Evolutionary conservation across 73 alveolate genomes (phyloP).

Genomic region (Stentor coeruleus): DNA sequence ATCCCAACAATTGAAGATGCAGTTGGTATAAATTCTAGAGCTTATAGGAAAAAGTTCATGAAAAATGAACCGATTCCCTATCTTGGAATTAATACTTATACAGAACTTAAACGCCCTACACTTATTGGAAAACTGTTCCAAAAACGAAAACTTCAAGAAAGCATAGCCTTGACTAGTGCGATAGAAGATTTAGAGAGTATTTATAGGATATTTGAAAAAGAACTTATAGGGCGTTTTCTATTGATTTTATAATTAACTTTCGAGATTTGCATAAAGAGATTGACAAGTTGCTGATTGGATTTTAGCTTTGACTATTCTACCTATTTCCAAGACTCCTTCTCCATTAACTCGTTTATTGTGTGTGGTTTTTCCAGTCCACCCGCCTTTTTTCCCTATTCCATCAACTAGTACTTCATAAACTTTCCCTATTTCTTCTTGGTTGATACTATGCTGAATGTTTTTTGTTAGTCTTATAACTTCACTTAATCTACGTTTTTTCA

Average conservation of each 20-base stretch:
- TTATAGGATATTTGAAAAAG: neutral
- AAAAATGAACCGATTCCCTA: neutral
- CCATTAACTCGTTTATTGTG: conserved; percentile 21
- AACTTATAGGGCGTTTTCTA: neutral
- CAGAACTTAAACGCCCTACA: neutral
- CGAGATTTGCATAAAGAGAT: neutral
- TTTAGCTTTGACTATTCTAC: neutral
- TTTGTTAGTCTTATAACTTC: conserved; percentile 51
- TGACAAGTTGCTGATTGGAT: neutral
- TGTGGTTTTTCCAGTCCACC: conserved; percentile 52
- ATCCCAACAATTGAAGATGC: no score
- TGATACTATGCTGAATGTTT: conserved; percentile 28
- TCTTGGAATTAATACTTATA: neutral
- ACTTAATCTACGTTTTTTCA: conserved; percentile 54
- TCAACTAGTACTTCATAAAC: conserved; percentile 43
- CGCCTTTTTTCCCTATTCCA: conserved; percentile 33
- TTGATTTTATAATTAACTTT: no score
- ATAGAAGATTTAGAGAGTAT: neutral
- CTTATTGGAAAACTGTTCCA: neutral
- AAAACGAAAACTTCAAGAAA: no score
- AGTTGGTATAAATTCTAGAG: neutral
- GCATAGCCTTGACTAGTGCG: neutral
- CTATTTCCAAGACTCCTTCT: neutral
- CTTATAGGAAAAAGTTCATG: neutral
- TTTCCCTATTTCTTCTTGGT: conserved; percentile 50